phyloP scores from a whole-genome alignment of 2,329 filamentous ascomycete genomes.

The Boeremia lycopersici region DNA sequence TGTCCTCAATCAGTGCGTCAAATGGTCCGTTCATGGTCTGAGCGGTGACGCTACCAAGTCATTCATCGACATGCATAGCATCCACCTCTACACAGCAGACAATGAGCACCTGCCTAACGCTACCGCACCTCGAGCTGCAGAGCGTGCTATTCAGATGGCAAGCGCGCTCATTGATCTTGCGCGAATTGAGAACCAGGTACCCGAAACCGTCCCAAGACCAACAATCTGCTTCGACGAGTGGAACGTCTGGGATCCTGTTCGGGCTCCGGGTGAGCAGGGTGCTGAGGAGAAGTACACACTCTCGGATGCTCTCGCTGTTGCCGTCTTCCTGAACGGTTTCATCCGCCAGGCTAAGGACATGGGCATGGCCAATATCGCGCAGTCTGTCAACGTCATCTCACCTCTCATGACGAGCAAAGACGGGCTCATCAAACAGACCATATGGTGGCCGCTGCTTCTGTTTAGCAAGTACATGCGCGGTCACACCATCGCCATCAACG shows the following conservation, averaged over 20 bases:
- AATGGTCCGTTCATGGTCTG: slow-evolving; percentile 57
- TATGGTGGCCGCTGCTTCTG: slow-evolving; percentile 75
- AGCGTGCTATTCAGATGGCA: slow-evolving; percentile 75
- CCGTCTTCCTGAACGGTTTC: slow-evolving; percentile 77
- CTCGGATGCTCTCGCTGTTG: slow-evolving; percentile 76
- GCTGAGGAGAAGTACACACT: slow-evolving; percentile 75
- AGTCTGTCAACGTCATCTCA: slow-evolving; percentile 78
- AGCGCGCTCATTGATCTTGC: slow-evolving; percentile 74
- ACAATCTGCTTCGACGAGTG: slow-evolving; percentile 85
- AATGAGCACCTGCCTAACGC: slow-evolving; percentile 49
- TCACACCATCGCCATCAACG: slow-evolving; percentile 68
- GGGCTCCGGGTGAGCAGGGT: slow-evolving; percentile 72
- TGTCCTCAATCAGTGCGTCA: slow-evolving; percentile 72
- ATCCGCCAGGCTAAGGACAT: slow-evolving; percentile 72
- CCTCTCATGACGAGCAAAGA: slow-evolving; percentile 73
- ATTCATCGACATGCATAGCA: slow-evolving; percentile 79
- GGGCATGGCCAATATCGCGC: slow-evolving; percentile 80
- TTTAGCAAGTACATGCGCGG: slow-evolving; percentile 78
- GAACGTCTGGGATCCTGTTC: slow-evolving; percentile 80
- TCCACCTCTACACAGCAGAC: slow-evolving; percentile 76
- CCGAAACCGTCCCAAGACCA: slow-evolving; percentile 64
- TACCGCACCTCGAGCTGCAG: slow-evolving; percentile 68
- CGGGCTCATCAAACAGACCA: slow-evolving; percentile 72
- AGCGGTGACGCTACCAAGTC: slow-evolving; percentile 53
- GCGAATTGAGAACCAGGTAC: slow-evolving; percentile 69